phyloP scores from a whole-genome alignment of 2,329 filamentous ascomycete genomes.

The Aspergillus sp. region DNA sequence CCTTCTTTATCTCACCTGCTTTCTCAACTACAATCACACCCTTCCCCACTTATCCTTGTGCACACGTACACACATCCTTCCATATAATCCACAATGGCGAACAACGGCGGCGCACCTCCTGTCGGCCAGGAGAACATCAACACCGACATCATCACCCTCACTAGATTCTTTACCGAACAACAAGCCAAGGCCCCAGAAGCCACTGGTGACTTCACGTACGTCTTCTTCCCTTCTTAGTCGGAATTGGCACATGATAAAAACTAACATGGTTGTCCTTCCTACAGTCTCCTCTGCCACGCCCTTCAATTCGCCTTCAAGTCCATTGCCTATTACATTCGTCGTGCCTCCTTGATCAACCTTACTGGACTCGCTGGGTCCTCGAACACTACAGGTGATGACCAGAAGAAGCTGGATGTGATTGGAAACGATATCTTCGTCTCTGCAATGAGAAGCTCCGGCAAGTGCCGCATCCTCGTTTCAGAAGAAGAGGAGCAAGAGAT shows the following conservation, averaged over 20 bases:
- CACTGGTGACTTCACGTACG: conserved; percentile 96
- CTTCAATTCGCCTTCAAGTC: conserved; percentile 99
- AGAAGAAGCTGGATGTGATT: conserved; percentile 99
- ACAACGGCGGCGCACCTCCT: conserved; percentile 44
- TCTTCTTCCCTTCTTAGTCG: conserved; percentile 7
- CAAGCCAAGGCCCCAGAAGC: conserved; percentile 89
- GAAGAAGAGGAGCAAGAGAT: conserved; percentile 95
- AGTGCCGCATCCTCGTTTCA: conserved; percentile 87
- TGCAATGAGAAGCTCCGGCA: conserved; percentile 87
- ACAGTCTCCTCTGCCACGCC: conserved; percentile 86
- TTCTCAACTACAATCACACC: conserved; percentile 2
- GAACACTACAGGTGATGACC: conserved; percentile 93
- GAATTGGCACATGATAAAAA: neutral
- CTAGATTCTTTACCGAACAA: conserved; percentile 92
- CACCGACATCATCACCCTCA: conserved; percentile 92
- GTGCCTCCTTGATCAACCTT: conserved; percentile 89
- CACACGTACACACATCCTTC: neutral
- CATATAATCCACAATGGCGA: conserved; percentile 26
- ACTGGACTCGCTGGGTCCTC: conserved; percentile 90
- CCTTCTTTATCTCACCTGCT: conserved; percentile 1
- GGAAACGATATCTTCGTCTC: conserved; percentile 97
- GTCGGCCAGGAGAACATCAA: conserved; percentile 72
- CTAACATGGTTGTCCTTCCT: neutral
- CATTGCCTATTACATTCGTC: conserved; percentile 97
- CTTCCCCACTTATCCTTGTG: neutral